Evolutionary conservation across 345 rosid genomes (phyloP), one percentile per base, ranked within the genome.

Genomic region (Rhizophora mangle): DNA sequence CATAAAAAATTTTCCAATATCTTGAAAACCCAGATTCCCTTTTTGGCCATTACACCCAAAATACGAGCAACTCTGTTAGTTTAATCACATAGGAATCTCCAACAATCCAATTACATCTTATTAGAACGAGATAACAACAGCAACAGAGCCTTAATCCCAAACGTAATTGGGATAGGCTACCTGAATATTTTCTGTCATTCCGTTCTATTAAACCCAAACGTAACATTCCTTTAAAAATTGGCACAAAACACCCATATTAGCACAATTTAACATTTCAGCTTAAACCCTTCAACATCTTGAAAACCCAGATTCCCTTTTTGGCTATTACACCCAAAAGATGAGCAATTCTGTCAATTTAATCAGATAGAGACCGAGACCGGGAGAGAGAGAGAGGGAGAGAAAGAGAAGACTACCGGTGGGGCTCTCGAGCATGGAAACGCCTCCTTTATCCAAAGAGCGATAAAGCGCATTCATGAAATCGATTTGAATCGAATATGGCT

Each of bases 381-480:
- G 34, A 31, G 34, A 31, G 34, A 31, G 34, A 31, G 24, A 24
- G 24, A 24, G 26, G 37, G 57, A 68, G 46, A 60, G 22, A 34
- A 34, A 7, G 1, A 34, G 37, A 34, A 34, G 37, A 43, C 10
- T 47, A 91, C 98, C 98, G 1, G 97, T 94, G 64, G 98, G 97
- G 79, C 96, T 94, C 52, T 94, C 96, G 70, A 94, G 97, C 93
- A 94, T 88, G 86, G 97, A 88, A 68, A 94, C 83, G 72, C 96
- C 98, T 60, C 98, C 97, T 56, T 74, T 75, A 57, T 91, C 96
- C 62, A 94, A 81, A 53, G 76, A 91, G 27, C 78, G 79, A 82
- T 91, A 94, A 53, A 94, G 96, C 2, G 95, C 86, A 11, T 76
- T 79, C 98, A 94, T 91, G 85, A 94, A 94, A 74, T 91, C 93